A percentile compares a stretch with the other conserved stretches of the same genome.
Evolutionary conservation across 1,284 basidiomycete species (phyloP).

Genomic region (Apiotrichum porosum): DNA sequence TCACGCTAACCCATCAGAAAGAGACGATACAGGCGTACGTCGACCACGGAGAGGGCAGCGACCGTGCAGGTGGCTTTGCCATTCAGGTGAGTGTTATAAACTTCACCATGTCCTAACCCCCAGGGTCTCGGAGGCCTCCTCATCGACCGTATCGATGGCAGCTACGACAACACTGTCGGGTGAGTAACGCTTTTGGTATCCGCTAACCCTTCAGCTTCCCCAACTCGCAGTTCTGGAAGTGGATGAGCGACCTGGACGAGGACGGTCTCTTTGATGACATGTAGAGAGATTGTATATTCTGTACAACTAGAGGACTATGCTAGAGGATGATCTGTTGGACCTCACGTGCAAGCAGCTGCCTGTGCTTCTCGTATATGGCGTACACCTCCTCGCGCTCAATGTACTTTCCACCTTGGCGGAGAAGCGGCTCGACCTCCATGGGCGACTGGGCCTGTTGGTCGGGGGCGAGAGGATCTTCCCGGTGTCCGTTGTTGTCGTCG

Average conservation of each 20-base stretch:
- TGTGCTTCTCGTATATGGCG: conserved; percentile 59
- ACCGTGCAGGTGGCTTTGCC: conserved; percentile 91
- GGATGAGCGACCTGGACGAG: conserved; percentile 43
- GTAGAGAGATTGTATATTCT: conserved; percentile 15
- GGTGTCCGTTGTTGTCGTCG: neutral
- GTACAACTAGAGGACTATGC: neutral
- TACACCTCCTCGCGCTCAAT: conserved; percentile 70
- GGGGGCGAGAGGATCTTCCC: neutral
- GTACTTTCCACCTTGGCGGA: conserved; percentile 56
- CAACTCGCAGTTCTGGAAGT: conserved; percentile 44
- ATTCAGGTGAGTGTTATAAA: conserved; percentile 62
- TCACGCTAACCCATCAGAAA: conserved; percentile 17
- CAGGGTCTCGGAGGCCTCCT: conserved; percentile 77
- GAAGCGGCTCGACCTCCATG: neutral
- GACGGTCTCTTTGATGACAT: conserved; percentile 45
- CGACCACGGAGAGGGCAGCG: conserved; percentile 79
- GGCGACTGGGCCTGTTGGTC: neutral
- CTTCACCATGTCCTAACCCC: neutral
- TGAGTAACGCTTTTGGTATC: conserved; percentile 6
- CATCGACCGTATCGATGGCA: conserved; percentile 79
- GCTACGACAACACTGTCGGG: conserved; percentile 89
- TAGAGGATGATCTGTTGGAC: conserved; percentile 9
- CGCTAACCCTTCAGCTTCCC: conserved; percentile 33
- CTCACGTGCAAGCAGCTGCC: conserved; percentile 37
- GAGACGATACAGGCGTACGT: conserved; percentile 74